Percentiles rank a stretch among this genome's conserved stretches.
These are phyloP conservation scores for Avena eriantha DNA, from an alignment of 176 grass and related monocot genomes.

Conservation along the genomic window DNA sequence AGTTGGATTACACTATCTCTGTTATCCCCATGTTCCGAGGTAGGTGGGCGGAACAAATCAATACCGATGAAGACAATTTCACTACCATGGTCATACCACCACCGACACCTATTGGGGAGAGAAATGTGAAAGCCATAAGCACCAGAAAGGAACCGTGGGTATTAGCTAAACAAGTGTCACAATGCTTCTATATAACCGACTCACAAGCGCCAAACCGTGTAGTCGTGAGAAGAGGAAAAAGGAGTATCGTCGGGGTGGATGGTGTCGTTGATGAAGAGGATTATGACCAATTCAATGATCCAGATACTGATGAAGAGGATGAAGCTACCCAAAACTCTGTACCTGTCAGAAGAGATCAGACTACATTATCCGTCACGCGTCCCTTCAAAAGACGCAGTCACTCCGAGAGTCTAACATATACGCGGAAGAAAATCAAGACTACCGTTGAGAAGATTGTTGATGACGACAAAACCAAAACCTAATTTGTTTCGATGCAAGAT, in stretches of 20 bases:
- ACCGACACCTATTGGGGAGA: not conserved
- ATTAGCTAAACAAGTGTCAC: not conserved
- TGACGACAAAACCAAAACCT: not conserved
- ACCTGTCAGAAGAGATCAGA: not conserved
- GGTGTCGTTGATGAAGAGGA: not conserved
- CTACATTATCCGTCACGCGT: not conserved
- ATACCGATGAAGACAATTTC: not conserved
- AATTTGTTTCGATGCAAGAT: too few relatives aligned
- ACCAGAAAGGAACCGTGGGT: not conserved
- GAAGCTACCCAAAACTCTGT: not conserved
- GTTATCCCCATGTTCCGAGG: not conserved
- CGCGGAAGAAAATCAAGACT: not conserved
- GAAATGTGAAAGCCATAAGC: not conserved
- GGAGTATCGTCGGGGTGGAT: not conserved
- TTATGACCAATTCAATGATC: not conserved
- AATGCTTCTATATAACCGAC: not conserved
- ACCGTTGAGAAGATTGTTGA: not conserved
- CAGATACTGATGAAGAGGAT: not conserved
- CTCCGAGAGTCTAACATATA: not conserved
- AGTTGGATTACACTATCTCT: not conserved
- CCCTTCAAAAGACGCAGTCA: not conserved
- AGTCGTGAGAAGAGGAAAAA: not conserved
- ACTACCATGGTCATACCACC: not conserved
- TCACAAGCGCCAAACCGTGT: not conserved
- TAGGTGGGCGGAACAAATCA: not conserved